Base-by-base conservation (phyloP, 306 rosid species). In the Prunus kanzakura region DNA sequence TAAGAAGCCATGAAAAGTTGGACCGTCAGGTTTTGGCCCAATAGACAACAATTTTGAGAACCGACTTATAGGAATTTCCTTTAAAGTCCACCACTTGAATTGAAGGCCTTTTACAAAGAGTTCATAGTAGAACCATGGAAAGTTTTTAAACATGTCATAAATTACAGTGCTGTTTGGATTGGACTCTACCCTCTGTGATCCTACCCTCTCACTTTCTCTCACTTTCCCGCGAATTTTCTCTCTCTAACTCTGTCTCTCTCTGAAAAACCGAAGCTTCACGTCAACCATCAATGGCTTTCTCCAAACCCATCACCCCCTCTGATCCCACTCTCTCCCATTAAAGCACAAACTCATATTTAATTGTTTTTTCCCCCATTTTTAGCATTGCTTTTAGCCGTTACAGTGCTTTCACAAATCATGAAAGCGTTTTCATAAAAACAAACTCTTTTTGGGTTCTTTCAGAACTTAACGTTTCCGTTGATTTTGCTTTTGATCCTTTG, bases 381-480 rank as follows among this genome's bases (percentile, higher is more conserved):
- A 57, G n/a, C 20, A 7, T 67, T 38, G 25, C 43, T 38, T 38
- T 38, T 38, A 38, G 69, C 79, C 74, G 78, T 80, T 72, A 73
- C 81, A 35, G 61, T 49, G 49, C 43, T 56, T 7, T 38, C 43
- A 38, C 43, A 38, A 7, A 38, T 38, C 43, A 38, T 38, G 43
- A 38, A 8, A 38, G 43, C 43, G 43, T 38, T 60, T 38, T 41
- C 77, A 22, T 9, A 23, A 61, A 19, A 35, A 54, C 43, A 38
- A 77, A 29, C 67, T 67, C 69, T 69, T 71, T 38, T 61, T n/a
- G 61, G 54, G 25, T 54, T 63, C 67, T 41, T 49, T 65, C 50
- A 65, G 25, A 64, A 23, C 61, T 23, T 68, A 84, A 73, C 80
- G 80, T 67, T 64, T 54, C 72, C 76, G 19, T 76, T 73, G 65